A percentile compares a stretch with the other conserved stretches of the same genome.
Evolutionary conservation across 176 grass and related monocot genomes (phyloP).

Genomic region (bread wheat (Triticum aestivum)): DNA sequence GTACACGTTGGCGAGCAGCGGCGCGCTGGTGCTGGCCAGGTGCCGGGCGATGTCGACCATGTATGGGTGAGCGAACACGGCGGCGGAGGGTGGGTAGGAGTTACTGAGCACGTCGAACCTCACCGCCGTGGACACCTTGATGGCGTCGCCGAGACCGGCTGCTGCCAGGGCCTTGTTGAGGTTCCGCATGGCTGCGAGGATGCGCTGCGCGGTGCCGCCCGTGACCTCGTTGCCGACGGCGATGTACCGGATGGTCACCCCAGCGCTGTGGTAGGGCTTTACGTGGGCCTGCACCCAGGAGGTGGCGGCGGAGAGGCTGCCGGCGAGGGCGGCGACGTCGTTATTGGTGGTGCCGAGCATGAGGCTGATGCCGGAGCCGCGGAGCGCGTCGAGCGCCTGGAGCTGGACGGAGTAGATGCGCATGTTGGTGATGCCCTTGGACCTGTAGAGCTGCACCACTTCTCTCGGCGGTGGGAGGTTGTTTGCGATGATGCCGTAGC

Average conservation of each 20-base stretch:
- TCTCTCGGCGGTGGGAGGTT: slow-evolving; percentile 39
- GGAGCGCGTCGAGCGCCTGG: slow-evolving; percentile 32
- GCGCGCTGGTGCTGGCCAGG: neutral
- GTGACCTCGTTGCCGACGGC: slow-evolving; percentile 60
- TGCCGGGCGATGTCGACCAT: neutral
- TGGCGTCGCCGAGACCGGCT: neutral
- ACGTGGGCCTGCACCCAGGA: slow-evolving; percentile 41
- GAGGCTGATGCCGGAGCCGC: slow-evolving; percentile 41
- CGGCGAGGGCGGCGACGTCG: slow-evolving; percentile 29
- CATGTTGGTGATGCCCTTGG: slow-evolving; percentile 46
- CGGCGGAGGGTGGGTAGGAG: neutral
- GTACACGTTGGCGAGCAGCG: slow-evolving; percentile 2
- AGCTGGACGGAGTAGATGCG: slow-evolving; percentile 30
- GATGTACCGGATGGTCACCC: slow-evolving; percentile 57
- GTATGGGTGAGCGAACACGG: neutral
- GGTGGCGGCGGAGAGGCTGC: neutral
- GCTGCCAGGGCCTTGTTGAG: neutral
- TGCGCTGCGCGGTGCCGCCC: slow-evolving; percentile 10
- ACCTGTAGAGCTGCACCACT: slow-evolving; percentile 37
- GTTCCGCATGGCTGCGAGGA: neutral
- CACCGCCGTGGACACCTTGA: neutral
- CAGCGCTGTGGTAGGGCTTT: slow-evolving; percentile 10
- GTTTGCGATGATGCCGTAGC: slow-evolving; percentile 55
- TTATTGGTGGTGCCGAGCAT: slow-evolving; percentile 40
- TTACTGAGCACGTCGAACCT: neutral